Conservation (phyloP, 2,329 filamentous ascomycete genomes). For the Talaromyces sp. region DNA sequence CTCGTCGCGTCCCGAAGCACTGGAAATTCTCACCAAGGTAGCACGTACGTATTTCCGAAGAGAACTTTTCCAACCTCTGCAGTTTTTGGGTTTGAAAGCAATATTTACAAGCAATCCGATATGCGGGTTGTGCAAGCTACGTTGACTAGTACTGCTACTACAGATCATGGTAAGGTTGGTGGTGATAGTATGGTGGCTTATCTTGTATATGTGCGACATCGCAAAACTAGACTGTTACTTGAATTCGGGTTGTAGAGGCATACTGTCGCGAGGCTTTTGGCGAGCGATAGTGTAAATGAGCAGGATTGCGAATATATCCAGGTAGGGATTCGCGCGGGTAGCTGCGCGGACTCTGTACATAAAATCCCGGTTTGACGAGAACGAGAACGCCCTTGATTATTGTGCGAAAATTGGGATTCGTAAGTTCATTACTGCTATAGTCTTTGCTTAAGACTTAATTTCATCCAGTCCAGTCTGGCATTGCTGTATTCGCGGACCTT, state of each 20-base stretch:
- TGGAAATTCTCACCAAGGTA: conserved; percentile 35
- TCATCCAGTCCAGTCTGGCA: background rate
- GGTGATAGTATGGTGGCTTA: conserved; percentile 41
- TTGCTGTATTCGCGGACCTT: background rate
- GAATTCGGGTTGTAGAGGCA: conserved; percentile 51
- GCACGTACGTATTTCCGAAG: conserved; percentile 41
- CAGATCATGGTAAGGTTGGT: conserved; percentile 10
- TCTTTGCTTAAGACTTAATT: background rate
- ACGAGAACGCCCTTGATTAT: conserved; percentile 48
- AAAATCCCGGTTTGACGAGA: conserved; percentile 46
- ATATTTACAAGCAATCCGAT: conserved; percentile 50
- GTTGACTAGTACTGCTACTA: conserved; percentile 8
- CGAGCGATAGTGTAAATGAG: conserved; percentile 29
- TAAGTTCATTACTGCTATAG: conserved; percentile 39
- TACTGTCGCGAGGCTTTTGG: conserved; percentile 49
- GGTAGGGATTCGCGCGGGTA: conserved; percentile 50
- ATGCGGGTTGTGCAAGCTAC: conserved; percentile 42
- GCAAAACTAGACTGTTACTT: conserved; percentile 47
- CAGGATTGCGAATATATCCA: conserved; percentile 3
- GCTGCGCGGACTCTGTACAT: conserved; percentile 47
- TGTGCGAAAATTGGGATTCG: conserved; percentile 49
- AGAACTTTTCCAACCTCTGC: conserved; percentile 52
- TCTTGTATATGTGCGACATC: conserved; percentile 46
- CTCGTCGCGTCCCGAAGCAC: conserved; percentile 33
- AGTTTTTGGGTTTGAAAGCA: conserved; percentile 47